phyloP scores from a whole-genome alignment of 1,139 yeast genomes.

The Taiozyma sp. region DNA sequence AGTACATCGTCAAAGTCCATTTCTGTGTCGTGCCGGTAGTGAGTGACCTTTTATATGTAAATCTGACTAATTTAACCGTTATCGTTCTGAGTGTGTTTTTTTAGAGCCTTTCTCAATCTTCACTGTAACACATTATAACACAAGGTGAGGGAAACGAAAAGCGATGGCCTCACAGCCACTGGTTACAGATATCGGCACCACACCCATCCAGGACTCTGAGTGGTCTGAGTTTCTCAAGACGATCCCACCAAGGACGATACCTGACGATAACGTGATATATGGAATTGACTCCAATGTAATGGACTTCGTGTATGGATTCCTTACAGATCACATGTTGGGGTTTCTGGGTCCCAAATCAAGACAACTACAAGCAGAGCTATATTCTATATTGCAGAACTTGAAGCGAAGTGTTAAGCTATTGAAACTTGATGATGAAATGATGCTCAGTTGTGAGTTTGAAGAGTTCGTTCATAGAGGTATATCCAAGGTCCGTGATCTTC shows the following conservation, averaged over 20 bases:
- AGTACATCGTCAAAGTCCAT: conserved; percentile 45
- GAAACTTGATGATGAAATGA: background rate
- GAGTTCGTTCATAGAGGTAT: background rate
- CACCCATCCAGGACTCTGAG: background rate
- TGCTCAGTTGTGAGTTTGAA: background rate
- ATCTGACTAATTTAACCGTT: too few species aligned
- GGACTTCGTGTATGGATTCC: conserved; percentile 4
- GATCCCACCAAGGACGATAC: background rate
- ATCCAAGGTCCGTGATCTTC: conserved; percentile 9
- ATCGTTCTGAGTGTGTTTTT: too few species aligned
- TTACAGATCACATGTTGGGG: background rate
- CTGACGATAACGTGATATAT: conserved; percentile 2
- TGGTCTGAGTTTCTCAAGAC: background rate
- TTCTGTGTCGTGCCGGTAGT: too few species aligned
- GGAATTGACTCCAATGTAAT: conserved; percentile 9
- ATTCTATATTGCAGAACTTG: conserved; percentile 1
- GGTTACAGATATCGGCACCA: background rate
- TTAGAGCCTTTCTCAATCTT: too few species aligned
- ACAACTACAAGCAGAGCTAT: conserved; percentile 1
- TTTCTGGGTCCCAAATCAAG: background rate
- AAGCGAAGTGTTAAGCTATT: conserved; percentile 1
- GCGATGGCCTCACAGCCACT: background rate
- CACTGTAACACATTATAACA: too few species aligned
- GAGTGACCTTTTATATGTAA: too few species aligned
- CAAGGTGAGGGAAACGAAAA: too few species aligned